Percentiles rank a stretch among this genome's conserved stretches.
These are phyloP conservation scores for Punctularia strigosozonata DNA, from an alignment of 768 basidiomycete species.

Conservation along the genomic window DNA sequence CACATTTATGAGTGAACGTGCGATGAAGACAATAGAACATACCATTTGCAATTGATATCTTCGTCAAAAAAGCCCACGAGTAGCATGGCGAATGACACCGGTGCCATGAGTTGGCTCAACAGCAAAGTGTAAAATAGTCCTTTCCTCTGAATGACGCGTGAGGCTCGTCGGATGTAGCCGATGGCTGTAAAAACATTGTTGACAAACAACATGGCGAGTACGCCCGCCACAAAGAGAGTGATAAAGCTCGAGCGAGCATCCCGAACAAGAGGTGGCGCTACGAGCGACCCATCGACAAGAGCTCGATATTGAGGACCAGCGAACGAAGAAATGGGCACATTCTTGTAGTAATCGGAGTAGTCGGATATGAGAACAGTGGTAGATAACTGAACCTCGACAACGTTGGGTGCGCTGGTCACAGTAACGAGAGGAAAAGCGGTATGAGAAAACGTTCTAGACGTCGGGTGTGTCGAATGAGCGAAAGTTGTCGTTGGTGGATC, in stretches of 20 bases:
- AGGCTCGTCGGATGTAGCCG: slow-evolving; percentile 40
- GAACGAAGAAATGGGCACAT: slow-evolving; percentile 30
- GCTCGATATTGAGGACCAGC: slow-evolving; percentile 33
- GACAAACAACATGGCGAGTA: slow-evolving; percentile 37
- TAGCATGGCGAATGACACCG: slow-evolving; percentile 28
- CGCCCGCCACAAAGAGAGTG: slow-evolving; percentile 34
- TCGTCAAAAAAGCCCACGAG: background rate
- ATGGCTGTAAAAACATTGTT: slow-evolving; percentile 39
- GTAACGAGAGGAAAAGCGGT: slow-evolving; percentile 4
- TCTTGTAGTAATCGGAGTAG: slow-evolving; percentile 30
- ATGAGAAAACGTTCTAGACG: background rate
- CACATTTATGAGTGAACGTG: too few species aligned
- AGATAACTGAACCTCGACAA: slow-evolving; percentile 36
- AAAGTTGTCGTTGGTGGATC: background rate
- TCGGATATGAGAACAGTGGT: slow-evolving; percentile 38
- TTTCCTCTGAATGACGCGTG: slow-evolving; percentile 48
- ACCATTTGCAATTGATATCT: slow-evolving; percentile 6
- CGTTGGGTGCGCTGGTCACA: slow-evolving; percentile 18
- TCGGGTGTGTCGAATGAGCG: background rate
- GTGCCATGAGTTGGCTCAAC: slow-evolving; percentile 41
- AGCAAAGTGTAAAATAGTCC: slow-evolving; percentile 45
- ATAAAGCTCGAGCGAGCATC: slow-evolving; percentile 30
- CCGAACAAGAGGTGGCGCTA: slow-evolving; percentile 32
- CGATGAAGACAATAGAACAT: background rate
- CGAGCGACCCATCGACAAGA: slow-evolving; percentile 46